These are phyloP conservation scores for Cadophora sp. DNA, from an alignment of 2,329 filamentous ascomycete genomes.

Conservation along the genomic window DNA sequence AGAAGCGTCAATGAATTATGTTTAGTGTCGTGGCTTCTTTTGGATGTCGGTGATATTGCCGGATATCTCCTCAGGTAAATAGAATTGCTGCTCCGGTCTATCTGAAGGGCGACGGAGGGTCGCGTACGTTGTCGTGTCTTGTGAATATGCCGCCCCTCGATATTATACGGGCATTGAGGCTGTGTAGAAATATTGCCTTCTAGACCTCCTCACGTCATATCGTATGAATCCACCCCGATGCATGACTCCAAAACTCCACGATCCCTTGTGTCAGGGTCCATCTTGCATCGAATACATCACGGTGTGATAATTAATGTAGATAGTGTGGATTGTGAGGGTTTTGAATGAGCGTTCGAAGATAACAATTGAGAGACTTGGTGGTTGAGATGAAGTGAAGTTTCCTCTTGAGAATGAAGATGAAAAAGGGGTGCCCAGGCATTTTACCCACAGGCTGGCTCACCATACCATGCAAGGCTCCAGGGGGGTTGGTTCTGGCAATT, in stretches of 20 bases:
- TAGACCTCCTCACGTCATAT: conserved; percentile 4
- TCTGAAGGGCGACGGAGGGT: background rate
- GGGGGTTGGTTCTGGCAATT: background rate
- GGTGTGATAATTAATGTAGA: background rate
- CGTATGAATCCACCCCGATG: background rate
- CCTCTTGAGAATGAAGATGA: background rate
- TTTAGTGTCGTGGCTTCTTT: conserved; percentile 11
- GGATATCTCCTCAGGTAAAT: background rate
- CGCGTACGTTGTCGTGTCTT: background rate
- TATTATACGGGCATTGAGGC: conserved; percentile 14
- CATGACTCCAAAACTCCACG: background rate
- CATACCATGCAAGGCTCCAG: conserved; percentile 15
- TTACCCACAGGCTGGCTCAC: background rate
- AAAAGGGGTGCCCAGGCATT: background rate
- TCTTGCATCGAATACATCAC: background rate
- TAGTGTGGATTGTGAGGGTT: background rate
- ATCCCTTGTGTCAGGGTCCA: background rate
- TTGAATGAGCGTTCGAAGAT: background rate
- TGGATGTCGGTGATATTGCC: background rate
- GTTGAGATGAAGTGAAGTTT: background rate
- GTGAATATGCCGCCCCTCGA: background rate
- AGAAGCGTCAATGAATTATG: background rate
- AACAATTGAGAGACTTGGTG: background rate
- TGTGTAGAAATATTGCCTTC: conserved; percentile 10
- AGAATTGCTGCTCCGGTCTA: background rate